Evolutionary conservation across 148 eudicot genomes (phyloP), one percentile per base, ranked within the genome.

Genomic region (Amaranthus cruentus): DNA sequence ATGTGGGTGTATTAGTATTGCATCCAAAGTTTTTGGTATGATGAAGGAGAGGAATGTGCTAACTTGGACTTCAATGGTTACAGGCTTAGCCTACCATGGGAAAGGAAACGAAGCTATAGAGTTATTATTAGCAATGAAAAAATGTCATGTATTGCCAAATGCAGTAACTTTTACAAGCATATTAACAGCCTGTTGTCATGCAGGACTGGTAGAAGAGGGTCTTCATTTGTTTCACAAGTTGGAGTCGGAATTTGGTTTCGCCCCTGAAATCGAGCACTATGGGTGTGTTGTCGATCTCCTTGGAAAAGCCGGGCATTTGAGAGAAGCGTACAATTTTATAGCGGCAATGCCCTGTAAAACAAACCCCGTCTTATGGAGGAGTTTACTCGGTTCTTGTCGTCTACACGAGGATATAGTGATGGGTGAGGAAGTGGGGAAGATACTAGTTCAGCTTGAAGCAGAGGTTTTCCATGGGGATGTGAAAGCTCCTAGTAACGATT

Each of bases 21-120:
- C 93, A 1, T 70, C 64, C 49, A 44, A 60, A 6, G 71, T 87
- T 44, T 89, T 89, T 18, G 48, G 28, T 57, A 74, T 65, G 55
- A 79, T 87, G 88, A 56, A 72, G 74, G 72, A 53, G 53, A 87
- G 75, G 77, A 85, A 85, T 74, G 86, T 89, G 9, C 72, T 80
- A 66, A 87, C 89, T 11, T 89, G 93, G 90, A 89, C 90, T 3
- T 86, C 88, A 9, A 85, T 87, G 90, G 69, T 77, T 1, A 83
- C 84, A 2, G 93, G 87, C 0, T 66, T 87, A 50, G 93, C 93
- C 3, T 57, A 73, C 63, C 87, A 89, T 63, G 93, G 93, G 53
- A 74, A 74, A 77, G 93, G 93, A n/a, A 82, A 74, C 13, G 74
- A 84, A 67, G 87, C 89, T 0, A 73, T 89, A 57, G 80, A 82